A percentile compares a stretch with the other conserved stretches of the same genome.
Conservation (phyloP, 176 grass and related monocot genomes). For the Cenchrus purpureus region DNA sequence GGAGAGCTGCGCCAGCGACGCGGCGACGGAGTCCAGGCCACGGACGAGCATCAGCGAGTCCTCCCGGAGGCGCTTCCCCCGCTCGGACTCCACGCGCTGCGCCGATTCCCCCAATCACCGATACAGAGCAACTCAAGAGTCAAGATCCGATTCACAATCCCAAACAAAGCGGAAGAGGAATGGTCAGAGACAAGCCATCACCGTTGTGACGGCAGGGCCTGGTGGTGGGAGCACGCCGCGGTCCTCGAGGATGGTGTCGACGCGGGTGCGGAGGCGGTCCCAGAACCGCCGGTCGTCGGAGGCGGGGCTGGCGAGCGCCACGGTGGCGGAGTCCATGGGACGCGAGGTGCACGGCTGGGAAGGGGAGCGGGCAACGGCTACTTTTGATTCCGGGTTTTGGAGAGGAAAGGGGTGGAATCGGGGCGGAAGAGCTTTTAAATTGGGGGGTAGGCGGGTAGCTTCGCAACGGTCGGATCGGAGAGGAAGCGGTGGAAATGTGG, state of each 20-base stretch:
- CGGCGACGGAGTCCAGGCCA: constrained; percentile 87
- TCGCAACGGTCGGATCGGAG: constrained; percentile 49
- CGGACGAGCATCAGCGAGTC: constrained; percentile 81
- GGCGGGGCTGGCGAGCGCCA: constrained; percentile 55
- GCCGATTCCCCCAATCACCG: not conserved
- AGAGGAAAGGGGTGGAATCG: not conserved
- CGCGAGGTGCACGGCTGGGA: not conserved
- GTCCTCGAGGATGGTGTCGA: constrained; percentile 74
- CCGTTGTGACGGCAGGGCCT: not conserved
- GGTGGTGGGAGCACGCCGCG: constrained; percentile 31
- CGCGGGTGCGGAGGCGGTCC: constrained; percentile 72
- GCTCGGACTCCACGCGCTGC: constrained; percentile 61
- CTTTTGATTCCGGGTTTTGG: not conserved
- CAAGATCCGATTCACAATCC: not conserved
- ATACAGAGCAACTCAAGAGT: not conserved
- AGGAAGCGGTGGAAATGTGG: too few relatives aligned
- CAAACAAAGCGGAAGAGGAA: not conserved
- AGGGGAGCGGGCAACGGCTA: constrained; percentile 45
- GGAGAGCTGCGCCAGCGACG: constrained; percentile 76
- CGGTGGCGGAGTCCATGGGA: constrained; percentile 61
- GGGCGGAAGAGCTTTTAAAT: constrained; percentile 12
- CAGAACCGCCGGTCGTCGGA: constrained; percentile 83
- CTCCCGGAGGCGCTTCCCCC: constrained; percentile 79
- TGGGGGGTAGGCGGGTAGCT: not conserved
- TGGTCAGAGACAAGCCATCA: not conserved